Conservation (phyloP, 1,284 basidiomycete genomes). For the Abortiporus biennis region DNA sequence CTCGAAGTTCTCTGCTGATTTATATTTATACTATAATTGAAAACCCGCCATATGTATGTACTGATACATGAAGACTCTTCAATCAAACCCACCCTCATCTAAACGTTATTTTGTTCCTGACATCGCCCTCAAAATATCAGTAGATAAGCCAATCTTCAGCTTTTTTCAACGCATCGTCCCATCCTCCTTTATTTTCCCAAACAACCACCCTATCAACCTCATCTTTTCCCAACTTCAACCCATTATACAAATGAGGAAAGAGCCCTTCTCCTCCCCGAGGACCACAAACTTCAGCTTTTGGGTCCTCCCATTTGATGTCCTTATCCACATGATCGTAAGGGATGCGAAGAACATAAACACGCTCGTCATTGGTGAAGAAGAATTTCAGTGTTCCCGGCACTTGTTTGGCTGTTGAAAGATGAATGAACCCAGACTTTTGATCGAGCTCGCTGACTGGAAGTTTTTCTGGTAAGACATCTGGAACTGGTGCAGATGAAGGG, state of each 20-base stretch:
- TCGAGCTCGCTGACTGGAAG: slow-evolving; percentile 36
- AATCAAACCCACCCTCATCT: too few relatives aligned
- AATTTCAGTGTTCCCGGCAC: slow-evolving; percentile 44
- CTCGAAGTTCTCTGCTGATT: too few relatives aligned
- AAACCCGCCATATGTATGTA: too few relatives aligned
- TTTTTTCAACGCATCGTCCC: slow-evolving; percentile 22
- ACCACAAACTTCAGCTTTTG: slow-evolving; percentile 34
- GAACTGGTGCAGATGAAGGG: slow-evolving; percentile 28
- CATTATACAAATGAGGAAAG: slow-evolving; percentile 52
- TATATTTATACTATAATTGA: too few relatives aligned
- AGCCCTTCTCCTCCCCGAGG: slow-evolving; percentile 37
- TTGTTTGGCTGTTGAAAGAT: slow-evolving; percentile 55
- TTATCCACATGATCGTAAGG: slow-evolving; percentile 29
- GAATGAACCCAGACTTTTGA: slow-evolving; percentile 45
- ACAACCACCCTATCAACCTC: slow-evolving; percentile 21
- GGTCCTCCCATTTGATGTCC: slow-evolving; percentile 42
- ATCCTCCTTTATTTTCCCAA: slow-evolving; percentile 19
- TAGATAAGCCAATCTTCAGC: slow-evolving; percentile 21
- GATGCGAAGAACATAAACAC: slow-evolving; percentile 44
- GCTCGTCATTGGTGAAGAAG: slow-evolving; percentile 41
- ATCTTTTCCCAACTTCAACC: slow-evolving; percentile 21
- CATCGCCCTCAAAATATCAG: too few relatives aligned
- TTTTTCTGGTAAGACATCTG: slow-evolving; percentile 24
- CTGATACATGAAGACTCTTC: too few relatives aligned
- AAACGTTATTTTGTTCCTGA: too few relatives aligned